These are phyloP conservation scores for Blastobotrys muscicola DNA, from an alignment of 805 yeast species.

Conservation along the genomic window DNA sequence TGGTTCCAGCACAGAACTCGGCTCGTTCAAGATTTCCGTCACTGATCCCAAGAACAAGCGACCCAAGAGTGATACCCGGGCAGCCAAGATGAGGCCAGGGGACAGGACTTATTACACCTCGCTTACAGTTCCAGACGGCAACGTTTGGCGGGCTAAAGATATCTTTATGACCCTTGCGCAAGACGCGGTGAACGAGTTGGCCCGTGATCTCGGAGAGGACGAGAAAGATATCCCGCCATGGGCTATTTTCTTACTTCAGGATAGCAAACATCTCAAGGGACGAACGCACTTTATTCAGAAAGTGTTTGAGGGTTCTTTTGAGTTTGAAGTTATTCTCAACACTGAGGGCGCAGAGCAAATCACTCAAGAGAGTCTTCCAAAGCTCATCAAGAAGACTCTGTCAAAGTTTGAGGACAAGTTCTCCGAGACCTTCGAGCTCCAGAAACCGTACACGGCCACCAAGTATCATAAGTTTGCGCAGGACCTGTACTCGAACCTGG, in stretches of 20 bases:
- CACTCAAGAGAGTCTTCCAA: slow-evolving; percentile 15
- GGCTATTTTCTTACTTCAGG: slow-evolving; percentile 42
- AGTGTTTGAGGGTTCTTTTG: slow-evolving; percentile 61
- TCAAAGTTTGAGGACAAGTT: slow-evolving; percentile 45
- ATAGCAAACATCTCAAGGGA: slow-evolving; percentile 54
- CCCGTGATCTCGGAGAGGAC: slow-evolving; percentile 24
- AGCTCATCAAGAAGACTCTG: slow-evolving; percentile 27
- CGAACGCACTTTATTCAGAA: slow-evolving; percentile 75
- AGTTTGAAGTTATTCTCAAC: slow-evolving; percentile 61
- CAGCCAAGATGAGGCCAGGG: slow-evolving; percentile 18
- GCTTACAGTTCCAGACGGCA: slow-evolving; percentile 58
- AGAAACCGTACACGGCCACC: slow-evolving; percentile 42
- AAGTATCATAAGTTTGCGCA: slow-evolving; percentile 52
- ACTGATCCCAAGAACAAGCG: slow-evolving; percentile 36
- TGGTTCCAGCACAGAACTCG: slow-evolving; percentile 58
- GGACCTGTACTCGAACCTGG: slow-evolving; percentile 67
- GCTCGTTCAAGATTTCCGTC: slow-evolving; percentile 52
- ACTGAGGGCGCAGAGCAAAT: slow-evolving; percentile 33
- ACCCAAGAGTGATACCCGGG: slow-evolving; percentile 28
- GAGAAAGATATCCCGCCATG: slow-evolving; percentile 33
- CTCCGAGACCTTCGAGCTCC: slow-evolving; percentile 37
- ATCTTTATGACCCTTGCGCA: slow-evolving; percentile 59
- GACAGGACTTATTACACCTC: slow-evolving; percentile 55
- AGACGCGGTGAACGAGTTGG: slow-evolving; percentile 50
- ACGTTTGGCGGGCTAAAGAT: slow-evolving; percentile 72